Percentiles rank a stretch among this genome's conserved stretches.
Conservation (phyloP, 129 eudicot species). For the Artemisia tridentata region DNA sequence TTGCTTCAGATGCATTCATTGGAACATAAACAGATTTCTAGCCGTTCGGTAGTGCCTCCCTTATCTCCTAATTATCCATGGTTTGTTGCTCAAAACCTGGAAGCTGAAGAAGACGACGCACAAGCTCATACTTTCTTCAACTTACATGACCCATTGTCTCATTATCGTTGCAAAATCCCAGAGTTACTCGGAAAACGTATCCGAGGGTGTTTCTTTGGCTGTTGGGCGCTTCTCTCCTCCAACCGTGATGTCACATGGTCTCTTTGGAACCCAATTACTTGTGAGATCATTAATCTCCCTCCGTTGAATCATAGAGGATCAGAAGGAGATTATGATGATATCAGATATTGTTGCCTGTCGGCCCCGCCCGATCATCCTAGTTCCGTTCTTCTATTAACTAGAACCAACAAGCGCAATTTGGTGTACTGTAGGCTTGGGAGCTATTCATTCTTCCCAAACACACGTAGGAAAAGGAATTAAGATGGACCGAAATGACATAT, state of each 20-base stretch:
- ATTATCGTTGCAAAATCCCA: slow-evolving; percentile 2
- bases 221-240: not conserved
- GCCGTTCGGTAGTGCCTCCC: not conserved
- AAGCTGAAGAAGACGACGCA: not conserved
- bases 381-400: slow-evolving; percentile 2
- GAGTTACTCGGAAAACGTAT: not conserved
- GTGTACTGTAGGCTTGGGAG: slow-evolving; percentile 7
- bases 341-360: not conserved
- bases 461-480: not conserved
- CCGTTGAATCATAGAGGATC: too few relatives aligned
- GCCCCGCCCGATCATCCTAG: not conserved
- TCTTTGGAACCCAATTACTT: slow-evolving; percentile 6
- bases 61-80: not conserved
- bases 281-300: not conserved
- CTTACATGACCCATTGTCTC: not conserved
- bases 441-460: not conserved
- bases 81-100: not conserved
- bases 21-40: not conserved
- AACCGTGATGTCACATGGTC: not conserved
- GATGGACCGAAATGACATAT: not conserved
- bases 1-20: not conserved
- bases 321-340: too few relatives aligned
- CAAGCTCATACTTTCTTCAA: not conserved
- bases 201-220: not conserved
- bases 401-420: not conserved